Evolutionary conservation across 148 eudicot genomes (phyloP), one percentile per base, ranked within the genome.

Genomic region (Suaeda aralocaspica): DNA sequence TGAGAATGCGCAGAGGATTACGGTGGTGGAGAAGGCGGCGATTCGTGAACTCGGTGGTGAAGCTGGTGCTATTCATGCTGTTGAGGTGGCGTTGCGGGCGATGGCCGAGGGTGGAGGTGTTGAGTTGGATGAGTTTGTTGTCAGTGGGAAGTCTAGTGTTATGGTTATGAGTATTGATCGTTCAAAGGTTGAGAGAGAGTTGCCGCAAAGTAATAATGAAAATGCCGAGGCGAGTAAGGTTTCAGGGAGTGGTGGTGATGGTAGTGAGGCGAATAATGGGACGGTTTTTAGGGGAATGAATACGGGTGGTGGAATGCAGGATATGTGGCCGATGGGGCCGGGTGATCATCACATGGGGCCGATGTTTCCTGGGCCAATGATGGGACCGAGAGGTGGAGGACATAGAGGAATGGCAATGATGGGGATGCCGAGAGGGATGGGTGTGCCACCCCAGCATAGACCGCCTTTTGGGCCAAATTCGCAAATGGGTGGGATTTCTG

Each of bases 151-250:
- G 56, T 88, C 89, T 18, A 82, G 91, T 74, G 82, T 89, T 45
- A 79, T 88, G 92, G 96, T 92, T 0, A 83, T 88, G 89, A 83
- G 60, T 30, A 85, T 89, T 46, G 98, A 92, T 45, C 68, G 98
- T 59, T 72, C 42, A 10, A 76, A 72, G 80, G 79, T 92, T 33
- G 68, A 84, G 13, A 92, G 80, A 66, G 98, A 92, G 84, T 68
- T 92, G 65, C 96, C 96, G 18, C 64, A 52, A 36, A 30, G 53
- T 0, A 87, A 85, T 66, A 80, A 69, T 66, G 79, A 73, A 78
- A 81, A 68, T 45, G 65, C 22, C 69, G 68, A 39, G 36, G 58
- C 68, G 6, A 78, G 28, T 68, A 70, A 77, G 36, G 45, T 48
- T 42, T 46, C 51, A 8, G 66, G 58, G 39, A 77, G 46, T 39